These are phyloP conservation scores for Phialophora verrucosa DNA, from an alignment of 2,329 filamentous ascomycete species.

Conservation along the genomic window DNA sequence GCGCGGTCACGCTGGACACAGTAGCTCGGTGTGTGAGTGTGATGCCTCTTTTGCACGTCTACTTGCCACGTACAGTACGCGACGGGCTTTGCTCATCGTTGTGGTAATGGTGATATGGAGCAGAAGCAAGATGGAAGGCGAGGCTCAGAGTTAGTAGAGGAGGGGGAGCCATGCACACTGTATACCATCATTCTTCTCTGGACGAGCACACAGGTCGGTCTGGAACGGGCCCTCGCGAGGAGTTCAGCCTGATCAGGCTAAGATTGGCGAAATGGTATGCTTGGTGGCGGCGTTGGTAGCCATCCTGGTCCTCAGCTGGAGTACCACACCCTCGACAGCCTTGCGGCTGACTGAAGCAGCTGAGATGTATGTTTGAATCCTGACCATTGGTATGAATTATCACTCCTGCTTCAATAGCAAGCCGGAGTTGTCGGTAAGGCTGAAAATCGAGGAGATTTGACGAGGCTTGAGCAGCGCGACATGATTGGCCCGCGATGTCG, in stretches of 20 bases:
- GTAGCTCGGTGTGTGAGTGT: neutral
- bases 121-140: neutral
- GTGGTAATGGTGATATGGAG: neutral
- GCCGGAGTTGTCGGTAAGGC: neutral
- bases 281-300: too few species aligned
- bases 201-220: neutral
- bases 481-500: slow-evolving; percentile 15
- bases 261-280: neutral
- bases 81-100: neutral
- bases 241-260: neutral
- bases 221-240: neutral
- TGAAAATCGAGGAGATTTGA: neutral
- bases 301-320: neutral
- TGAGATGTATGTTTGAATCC: neutral
- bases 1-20: neutral
- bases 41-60: neutral
- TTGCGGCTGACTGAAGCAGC: neutral
- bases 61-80: neutral
- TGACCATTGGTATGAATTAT: neutral
- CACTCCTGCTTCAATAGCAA: neutral
- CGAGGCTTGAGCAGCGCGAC: neutral
- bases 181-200: neutral
- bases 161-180: too few species aligned
- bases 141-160: too few species aligned
- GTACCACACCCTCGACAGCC: neutral